Base-by-base conservation (phyloP, 2,329 filamentous ascomycete genomes). In the Fusarium setosum region DNA sequence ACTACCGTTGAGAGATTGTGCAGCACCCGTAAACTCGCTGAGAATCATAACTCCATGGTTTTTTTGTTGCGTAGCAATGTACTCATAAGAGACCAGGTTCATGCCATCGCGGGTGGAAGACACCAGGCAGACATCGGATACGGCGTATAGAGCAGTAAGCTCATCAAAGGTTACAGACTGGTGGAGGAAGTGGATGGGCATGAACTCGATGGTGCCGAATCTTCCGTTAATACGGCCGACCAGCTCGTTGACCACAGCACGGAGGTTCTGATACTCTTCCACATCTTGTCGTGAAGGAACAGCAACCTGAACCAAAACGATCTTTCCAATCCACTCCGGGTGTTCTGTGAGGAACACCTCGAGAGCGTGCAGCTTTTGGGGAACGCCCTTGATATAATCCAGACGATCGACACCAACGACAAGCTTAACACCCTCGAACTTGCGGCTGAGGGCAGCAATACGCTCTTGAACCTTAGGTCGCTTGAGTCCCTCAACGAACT, bases 361-460 rank as follows among this genome's bases (percentile, higher is more conserved):
- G 38, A 98, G 88, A 3, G 96, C 95, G 74, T 98, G 96, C 10
- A 99, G 84, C 78, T 99, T 99, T 79, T 99, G 96, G 0, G 96
- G 96, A 10, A 99, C 94, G 65, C 96, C 96, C 81, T 98, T 98
- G 88, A 98, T 98, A 80, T 99, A 98, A 79, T 99, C 96, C 49
- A 98, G 86, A 48, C 96, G 92, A 77, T 99, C 96, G 50, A 98
- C 96, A 64, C 96, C 95, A 34, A 98, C 95, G 72, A 99, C 97
- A 67, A 98, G 87, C 82, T 97, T 97, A 72, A 97, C 93, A 44
- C 94, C 95, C 68, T 97, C 91, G 74, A 98, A 99, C 79, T 97
- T 97, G 75, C 92, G 90, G 74, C 92, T 90, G 5, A 98, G 84
- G 2, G 90, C 88, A 5, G 90, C 89, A 71, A 99, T 97, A 59